These are phyloP conservation scores for Colletotrichum ledebouriae DNA, from an alignment of 2,329 filamentous ascomycete genomes.

Conservation along the genomic window DNA sequence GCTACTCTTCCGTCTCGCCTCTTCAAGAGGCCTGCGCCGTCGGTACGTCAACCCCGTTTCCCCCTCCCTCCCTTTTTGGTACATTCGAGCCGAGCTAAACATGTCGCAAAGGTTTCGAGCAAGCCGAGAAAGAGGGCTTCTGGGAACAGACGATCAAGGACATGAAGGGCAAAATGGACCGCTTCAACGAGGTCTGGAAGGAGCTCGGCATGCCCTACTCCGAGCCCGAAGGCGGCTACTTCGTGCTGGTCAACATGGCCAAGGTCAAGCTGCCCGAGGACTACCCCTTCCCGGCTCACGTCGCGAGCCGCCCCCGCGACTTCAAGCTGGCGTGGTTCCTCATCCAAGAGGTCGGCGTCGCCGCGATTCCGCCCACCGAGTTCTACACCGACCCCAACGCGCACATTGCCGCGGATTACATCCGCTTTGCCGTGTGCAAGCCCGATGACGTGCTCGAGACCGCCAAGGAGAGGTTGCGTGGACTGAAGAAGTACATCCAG, in stretches of 20 bases:
- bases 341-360: constrained; percentile 95
- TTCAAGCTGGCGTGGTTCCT: constrained; percentile 97
- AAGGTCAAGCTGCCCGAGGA: constrained; percentile 86
- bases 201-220: constrained; percentile 86
- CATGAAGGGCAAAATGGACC: constrained; percentile 90
- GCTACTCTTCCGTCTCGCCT: constrained; percentile 93
- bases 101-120: constrained; percentile 75
- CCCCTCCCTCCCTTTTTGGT: accelerated
- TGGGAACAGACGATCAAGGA: constrained; percentile 87
- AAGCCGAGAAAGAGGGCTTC: constrained; percentile 87
- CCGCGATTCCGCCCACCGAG: constrained; percentile 95
- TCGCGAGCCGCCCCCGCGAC: constrained; percentile 87
- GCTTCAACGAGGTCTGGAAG: constrained; percentile 85
- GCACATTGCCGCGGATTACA: constrained; percentile 90
- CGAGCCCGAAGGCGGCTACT: constrained; percentile 96
- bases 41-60: constrained; percentile 55
- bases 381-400: constrained; percentile 92
- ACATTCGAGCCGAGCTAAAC: neutral
- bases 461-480: constrained; percentile 81
- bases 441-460: constrained; percentile 85
- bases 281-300: constrained; percentile 91
- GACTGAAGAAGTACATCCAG: constrained; percentile 78
- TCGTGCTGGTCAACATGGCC: constrained; percentile 92
- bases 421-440: constrained; percentile 97
- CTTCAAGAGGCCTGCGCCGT: constrained; percentile 95